These are phyloP conservation scores for Phaeotremella fagi DNA, from an alignment of 768 basidiomycete genomes.

Conservation along the genomic window DNA sequence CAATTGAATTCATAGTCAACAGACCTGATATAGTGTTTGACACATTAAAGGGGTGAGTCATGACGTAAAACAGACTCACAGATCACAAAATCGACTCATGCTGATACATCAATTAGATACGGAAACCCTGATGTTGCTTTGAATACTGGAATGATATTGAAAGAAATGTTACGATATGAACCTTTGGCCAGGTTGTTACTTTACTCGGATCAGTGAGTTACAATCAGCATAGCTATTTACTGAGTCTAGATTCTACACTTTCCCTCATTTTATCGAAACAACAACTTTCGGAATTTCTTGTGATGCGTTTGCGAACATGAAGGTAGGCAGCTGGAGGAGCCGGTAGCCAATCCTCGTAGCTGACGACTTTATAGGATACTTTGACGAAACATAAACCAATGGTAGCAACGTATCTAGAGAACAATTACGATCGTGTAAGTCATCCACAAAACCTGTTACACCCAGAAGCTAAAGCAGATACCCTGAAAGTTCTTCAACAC, in stretches of 20 bases:
- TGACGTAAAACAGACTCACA: no score
- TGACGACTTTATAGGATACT: conserved; percentile 60
- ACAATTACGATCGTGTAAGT: conserved; percentile 89
- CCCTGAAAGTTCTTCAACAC: conserved; percentile 75
- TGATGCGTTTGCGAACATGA: conserved; percentile 94
- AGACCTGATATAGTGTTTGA: conserved; percentile 73
- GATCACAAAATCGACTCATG: no score
- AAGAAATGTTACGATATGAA: conserved; percentile 94
- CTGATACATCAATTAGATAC: conserved; percentile 64
- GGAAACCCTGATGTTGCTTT: conserved; percentile 92
- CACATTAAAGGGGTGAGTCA: conserved; percentile 62
- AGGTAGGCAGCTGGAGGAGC: conserved; percentile 53
- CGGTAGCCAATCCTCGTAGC: conserved; percentile 3
- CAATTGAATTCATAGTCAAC: conserved; percentile 81
- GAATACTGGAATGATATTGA: conserved; percentile 96
- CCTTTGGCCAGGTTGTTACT: conserved; percentile 81
- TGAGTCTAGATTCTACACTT: conserved; percentile 77
- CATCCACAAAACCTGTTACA: background rate
- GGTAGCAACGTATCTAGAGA: conserved; percentile 94
- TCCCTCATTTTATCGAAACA: conserved; percentile 92
- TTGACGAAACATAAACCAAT: conserved; percentile 95
- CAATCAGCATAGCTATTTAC: no score
- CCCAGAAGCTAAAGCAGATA: background rate
- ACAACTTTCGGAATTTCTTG: conserved; percentile 98
- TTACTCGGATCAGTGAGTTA: conserved; percentile 83